These are phyloP conservation scores for Thelephora ganbajun DNA, from an alignment of 768 basidiomycete genomes.

Conservation along the genomic window DNA sequence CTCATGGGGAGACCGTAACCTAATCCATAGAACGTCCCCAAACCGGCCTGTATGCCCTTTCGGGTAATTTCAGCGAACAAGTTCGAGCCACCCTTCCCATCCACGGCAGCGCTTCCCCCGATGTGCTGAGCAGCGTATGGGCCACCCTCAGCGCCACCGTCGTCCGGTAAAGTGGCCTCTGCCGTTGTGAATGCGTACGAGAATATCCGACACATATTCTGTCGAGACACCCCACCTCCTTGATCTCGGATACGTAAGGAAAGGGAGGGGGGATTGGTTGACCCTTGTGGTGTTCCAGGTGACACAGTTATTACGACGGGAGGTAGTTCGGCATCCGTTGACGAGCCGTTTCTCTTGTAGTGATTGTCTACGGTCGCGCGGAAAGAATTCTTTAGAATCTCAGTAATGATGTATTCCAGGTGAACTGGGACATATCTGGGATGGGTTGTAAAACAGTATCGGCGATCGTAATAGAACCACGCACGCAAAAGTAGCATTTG, in stretches of 20 bases:
- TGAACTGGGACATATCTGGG: conserved; percentile 77
- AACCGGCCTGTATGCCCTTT: conserved; percentile 61
- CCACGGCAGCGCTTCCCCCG: conserved; percentile 56
- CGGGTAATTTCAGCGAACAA: conserved; percentile 70
- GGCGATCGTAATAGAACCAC: conserved; percentile 17
- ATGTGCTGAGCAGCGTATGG: conserved; percentile 71
- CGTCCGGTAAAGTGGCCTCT: conserved; percentile 10
- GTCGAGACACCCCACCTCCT: conserved; percentile 70
- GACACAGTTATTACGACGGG: conserved; percentile 64
- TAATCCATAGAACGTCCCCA: conserved; percentile 84
- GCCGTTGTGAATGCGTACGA: conserved; percentile 90
- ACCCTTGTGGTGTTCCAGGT: conserved; percentile 24
- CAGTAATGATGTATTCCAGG: conserved; percentile 83
- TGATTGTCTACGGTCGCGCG: conserved; percentile 79
- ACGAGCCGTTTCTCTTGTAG: conserved; percentile 23
- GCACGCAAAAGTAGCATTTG: conserved; percentile 65
- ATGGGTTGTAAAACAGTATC: neutral
- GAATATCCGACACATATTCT: conserved; percentile 68
- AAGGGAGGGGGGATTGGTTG: conserved; percentile 24
- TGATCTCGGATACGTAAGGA: conserved; percentile 75
- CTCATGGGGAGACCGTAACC: conserved; percentile 84
- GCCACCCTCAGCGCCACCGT: conserved; percentile 39
- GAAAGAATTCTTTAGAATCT: conserved; percentile 84
- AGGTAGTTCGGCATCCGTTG: conserved; percentile 28
- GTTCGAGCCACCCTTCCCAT: conserved; percentile 25